Percentiles rank a stretch among this genome's conserved stretches.
phyloP scores from a whole-genome alignment of 1,284 basidiomycete genomes.

The Tilletiaria anomala region DNA sequence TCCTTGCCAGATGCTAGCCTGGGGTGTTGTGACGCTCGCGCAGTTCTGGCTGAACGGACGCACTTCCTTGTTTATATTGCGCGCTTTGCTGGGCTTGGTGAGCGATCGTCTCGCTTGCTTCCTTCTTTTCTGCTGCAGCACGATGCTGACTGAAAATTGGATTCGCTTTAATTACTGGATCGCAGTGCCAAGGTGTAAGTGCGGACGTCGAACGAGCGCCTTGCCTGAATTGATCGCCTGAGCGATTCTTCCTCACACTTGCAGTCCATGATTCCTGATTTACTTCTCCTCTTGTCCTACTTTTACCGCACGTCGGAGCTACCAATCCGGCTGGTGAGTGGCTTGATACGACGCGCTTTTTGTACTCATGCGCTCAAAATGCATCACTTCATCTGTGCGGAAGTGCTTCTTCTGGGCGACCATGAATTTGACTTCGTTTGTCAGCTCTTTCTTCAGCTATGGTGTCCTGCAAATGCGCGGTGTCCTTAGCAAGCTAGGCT shows the following conservation, averaged over 20 bases:
- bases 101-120: too few relatives aligned
- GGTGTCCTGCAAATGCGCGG: constrained; percentile 54
- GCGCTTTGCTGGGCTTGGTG: constrained; percentile 6
- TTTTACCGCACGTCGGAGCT: constrained; percentile 40
- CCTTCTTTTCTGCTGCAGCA: too few relatives aligned
- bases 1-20: constrained; percentile 47
- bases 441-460: constrained; percentile 52
- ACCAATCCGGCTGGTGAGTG: constrained; percentile 52
- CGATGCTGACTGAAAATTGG: too few relatives aligned
- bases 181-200: not conserved
- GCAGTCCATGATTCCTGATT: constrained; percentile 14
- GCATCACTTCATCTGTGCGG: too few relatives aligned
- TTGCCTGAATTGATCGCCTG: too few relatives aligned
- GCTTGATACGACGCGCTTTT: too few relatives aligned
- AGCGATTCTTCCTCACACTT: too few relatives aligned
- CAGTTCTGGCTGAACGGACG: constrained; percentile 42
- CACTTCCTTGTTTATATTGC: constrained; percentile 3
- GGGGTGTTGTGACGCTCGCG: constrained; percentile 45
- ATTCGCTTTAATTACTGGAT: not conserved
- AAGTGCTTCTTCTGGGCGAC: constrained; percentile 58
- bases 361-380: too few relatives aligned
- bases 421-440: constrained; percentile 46
- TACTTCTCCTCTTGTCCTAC: constrained; percentile 36
- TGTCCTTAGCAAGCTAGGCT: constrained; percentile 47
- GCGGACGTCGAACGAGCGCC: not conserved